A percentile compares a stretch with the other conserved stretches of the same genome.
phyloP scores from a whole-genome alignment of 2,329 filamentous ascomycete species.

The Neospermospora avenae region DNA sequence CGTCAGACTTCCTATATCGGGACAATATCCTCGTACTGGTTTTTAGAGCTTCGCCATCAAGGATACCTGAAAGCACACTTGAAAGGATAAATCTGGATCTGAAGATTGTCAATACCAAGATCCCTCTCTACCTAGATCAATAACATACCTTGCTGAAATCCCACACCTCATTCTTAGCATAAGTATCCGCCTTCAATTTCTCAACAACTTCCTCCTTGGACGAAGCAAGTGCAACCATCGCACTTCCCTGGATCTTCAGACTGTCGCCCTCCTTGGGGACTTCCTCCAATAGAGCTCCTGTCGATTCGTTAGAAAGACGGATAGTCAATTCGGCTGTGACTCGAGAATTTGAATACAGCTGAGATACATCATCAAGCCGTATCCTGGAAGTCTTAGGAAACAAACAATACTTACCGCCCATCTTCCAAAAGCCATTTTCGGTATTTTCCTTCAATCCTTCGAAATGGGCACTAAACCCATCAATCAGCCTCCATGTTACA shows the following conservation, averaged over 20 bases:
- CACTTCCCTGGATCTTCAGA: conserved; percentile 48
- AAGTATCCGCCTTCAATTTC: conserved; percentile 68
- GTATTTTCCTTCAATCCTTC: conserved; percentile 48
- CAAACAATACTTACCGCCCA: conserved; percentile 44
- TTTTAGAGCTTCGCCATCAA: background rate
- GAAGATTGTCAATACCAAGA: conserved; percentile 7
- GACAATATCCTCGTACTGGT: background rate
- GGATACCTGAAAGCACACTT: conserved; percentile 41
- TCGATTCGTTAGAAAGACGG: background rate
- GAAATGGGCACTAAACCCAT: conserved; percentile 27
- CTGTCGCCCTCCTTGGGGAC: conserved; percentile 60
- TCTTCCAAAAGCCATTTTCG: conserved; percentile 56
- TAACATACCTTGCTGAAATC: conserved; percentile 62
- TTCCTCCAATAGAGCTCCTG: conserved; percentile 65
- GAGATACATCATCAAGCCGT: background rate
- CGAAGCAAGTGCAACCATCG: conserved; percentile 56
- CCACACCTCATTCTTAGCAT: conserved; percentile 72
- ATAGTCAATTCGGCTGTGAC: background rate
- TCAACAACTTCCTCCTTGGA: conserved; percentile 67
- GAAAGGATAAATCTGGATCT: conserved; percentile 50
- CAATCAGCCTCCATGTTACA: background rate
- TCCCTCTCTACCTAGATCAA: background rate
- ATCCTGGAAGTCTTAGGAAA: no score
- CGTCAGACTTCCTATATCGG: background rate
- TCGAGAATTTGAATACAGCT: background rate